These are phyloP conservation scores for Candida hispaniensis DNA, from an alignment of 805 yeast species.

Conservation along the genomic window DNA sequence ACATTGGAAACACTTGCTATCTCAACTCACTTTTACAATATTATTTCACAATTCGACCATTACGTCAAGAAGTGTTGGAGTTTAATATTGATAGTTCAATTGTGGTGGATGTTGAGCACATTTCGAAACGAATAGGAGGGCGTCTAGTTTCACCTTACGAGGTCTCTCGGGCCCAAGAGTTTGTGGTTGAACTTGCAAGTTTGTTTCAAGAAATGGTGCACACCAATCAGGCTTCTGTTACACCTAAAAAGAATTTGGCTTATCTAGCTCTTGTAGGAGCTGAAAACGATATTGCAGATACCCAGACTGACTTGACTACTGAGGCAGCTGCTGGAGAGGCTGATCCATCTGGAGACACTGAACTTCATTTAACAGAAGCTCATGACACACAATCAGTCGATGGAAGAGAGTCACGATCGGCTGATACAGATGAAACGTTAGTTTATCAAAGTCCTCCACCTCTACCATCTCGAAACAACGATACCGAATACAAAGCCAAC, in stretches of 20 bases:
- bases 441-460: slow-evolving; percentile 3
- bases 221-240: slow-evolving; percentile 51
- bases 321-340: slow-evolving; percentile 10
- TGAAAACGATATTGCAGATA: slow-evolving; percentile 24
- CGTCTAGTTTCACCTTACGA: slow-evolving; percentile 70
- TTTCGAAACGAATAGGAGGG: slow-evolving; percentile 70
- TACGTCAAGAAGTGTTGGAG: slow-evolving; percentile 52
- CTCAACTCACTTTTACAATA: slow-evolving; percentile 83
- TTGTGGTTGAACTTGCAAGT: slow-evolving; percentile 58
- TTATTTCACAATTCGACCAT: slow-evolving; percentile 75
- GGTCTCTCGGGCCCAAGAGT: slow-evolving; percentile 70
- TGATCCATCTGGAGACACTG: too few species aligned
- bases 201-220: slow-evolving; percentile 62
- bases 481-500: slow-evolving; percentile 14
- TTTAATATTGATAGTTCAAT: slow-evolving; percentile 33
- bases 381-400: too few species aligned
- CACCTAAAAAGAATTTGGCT: slow-evolving; percentile 76
- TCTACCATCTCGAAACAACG: background rate
- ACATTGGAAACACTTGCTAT: slow-evolving; percentile 94
- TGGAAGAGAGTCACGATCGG: background rate
- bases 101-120: slow-evolving; percentile 16
- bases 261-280: slow-evolving; percentile 57
- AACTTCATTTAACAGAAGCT: too few species aligned
- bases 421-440: slow-evolving; percentile 8
- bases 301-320: too few species aligned